Evolutionary conservation across 352 stramenopile genomes (phyloP).

Genomic region (Bremia lactucae): DNA sequence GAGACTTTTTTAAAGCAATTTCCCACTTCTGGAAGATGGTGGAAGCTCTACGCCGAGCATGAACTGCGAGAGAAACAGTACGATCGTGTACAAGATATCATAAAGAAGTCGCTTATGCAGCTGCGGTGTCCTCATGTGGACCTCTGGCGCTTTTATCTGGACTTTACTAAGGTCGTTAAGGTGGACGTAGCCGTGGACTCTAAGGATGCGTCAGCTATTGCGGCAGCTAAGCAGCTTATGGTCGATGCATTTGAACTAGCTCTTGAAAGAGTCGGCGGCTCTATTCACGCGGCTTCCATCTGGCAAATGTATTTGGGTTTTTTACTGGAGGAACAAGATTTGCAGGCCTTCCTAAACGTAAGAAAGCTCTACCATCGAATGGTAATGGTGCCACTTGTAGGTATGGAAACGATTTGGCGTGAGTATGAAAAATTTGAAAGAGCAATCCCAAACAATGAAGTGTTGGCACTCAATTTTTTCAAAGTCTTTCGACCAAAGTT

Average conservation of each 20-base stretch:
- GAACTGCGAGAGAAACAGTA: conserved; percentile 80
- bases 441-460: conserved; percentile 82
- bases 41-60: conserved; percentile 81
- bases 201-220: conserved; percentile 44
- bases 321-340: conserved; percentile 62
- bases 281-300: conserved; percentile 63
- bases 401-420: conserved; percentile 76
- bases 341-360: conserved; percentile 62
- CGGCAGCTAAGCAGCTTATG: conserved; percentile 63
- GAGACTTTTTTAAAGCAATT: conserved; percentile 62
- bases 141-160: conserved; percentile 82
- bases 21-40: conserved; percentile 74
- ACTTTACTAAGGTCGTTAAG: conserved; percentile 80
- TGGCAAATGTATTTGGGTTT: conserved; percentile 81
- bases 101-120: conserved; percentile 83
- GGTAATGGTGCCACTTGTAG: conserved; percentile 57
- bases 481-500: conserved; percentile 82
- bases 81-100: conserved; percentile 79
- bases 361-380: conserved; percentile 82
- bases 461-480: conserved; percentile 79
- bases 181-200: conserved; percentile 63
- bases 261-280: conserved; percentile 70
- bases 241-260: conserved; percentile 76
- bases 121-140: conserved; percentile 73
- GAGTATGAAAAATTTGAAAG: conserved; percentile 86